Base-by-base conservation (phyloP, 106 monocot genomes). In the Apostasia ramifera region DNA sequence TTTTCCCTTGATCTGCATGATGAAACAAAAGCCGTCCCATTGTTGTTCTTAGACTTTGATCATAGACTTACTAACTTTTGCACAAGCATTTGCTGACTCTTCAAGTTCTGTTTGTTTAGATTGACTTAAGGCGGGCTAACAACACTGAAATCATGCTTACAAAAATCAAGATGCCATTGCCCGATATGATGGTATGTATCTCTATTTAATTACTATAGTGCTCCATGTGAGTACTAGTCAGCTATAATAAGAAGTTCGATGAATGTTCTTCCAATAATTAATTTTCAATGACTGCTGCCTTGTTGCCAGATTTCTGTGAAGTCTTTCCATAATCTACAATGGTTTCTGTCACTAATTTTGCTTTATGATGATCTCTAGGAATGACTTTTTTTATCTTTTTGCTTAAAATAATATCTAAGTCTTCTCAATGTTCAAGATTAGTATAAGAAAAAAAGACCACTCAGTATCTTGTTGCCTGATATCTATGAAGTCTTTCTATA, bases 141-240 rank as follows among this genome's bases (percentile, higher is more conserved):
- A 94, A 94, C 62, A 82, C 86, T 58, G 94, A 90, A 78, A 94
- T 94, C 66, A 94, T 94, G 94, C 76, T 94, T 45, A 90, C 94
- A 62, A 94, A 90, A 85, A 84, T 94, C 69, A 94, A 94, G 74
- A 94, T 94, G 87, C 94, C 94, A 49, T 74, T 94, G 54, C 67
- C 87, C 63, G 94, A 94, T 83, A 90, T 94, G 85, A 88, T 94
- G 94, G 94, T 94, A 88, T 72, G 77, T 13, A 14, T 58, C 12
- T 66, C 41, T 55, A 6, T 43, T 42, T 41, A 11, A 3, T 53
- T 46, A 3, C 12, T 47, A 3, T 9, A 11, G 64, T 40, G 44
- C 13, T 51, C 44, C 14, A 40, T 49, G 4, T 44, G 40, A 8
- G 9, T 13, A 52, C n/a, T 60, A 59, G n/a, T n/a, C 3, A 13